These are phyloP conservation scores for Kalmusia sp. DNA, from an alignment of 2,329 filamentous ascomycete genomes.

Conservation along the genomic window DNA sequence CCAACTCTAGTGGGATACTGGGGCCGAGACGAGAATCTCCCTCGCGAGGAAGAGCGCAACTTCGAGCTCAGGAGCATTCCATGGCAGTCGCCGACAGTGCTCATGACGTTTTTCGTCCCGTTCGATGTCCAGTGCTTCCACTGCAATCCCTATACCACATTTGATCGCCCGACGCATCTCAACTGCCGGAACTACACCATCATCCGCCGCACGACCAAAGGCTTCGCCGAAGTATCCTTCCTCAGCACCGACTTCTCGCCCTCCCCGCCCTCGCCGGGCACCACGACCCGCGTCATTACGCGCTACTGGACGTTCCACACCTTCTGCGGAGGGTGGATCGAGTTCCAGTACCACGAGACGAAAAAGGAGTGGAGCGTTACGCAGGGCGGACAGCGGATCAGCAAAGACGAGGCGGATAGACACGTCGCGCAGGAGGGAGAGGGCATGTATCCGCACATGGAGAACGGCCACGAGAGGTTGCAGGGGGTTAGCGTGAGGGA, in stretches of 20 bases:
- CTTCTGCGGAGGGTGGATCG: slow-evolving; percentile 3
- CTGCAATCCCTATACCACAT: slow-evolving; percentile 11
- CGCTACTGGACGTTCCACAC: slow-evolving; percentile 2
- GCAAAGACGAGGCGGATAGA: not conserved
- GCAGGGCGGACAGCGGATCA: not conserved
- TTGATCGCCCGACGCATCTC: slow-evolving; percentile 10
- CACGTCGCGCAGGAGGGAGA: not conserved
- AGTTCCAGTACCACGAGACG: slow-evolving; percentile 7
- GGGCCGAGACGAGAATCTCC: not conserved
- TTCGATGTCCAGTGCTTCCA: slow-evolving; percentile 17
- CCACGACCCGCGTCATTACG: not conserved
- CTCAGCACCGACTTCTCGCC: not conserved
- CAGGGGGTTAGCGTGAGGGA: not conserved
- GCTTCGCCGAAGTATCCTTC: slow-evolving; percentile 7
- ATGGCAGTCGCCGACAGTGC: not conserved
- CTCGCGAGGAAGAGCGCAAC: not conserved
- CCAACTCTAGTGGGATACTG: not conserved
- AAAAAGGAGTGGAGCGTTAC: slow-evolving; percentile 4
- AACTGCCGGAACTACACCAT: too few species aligned
- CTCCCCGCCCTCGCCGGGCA: not conserved
- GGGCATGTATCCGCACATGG: not conserved
- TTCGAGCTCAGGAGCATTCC: not conserved
- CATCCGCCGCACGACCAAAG: slow-evolving; percentile 11
- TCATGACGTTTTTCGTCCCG: slow-evolving; percentile 9
- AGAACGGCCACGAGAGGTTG: slow-evolving; percentile 2